Base-by-base conservation (phyloP, 768 basidiomycete genomes). In the Podaxis carcinomalis region DNA sequence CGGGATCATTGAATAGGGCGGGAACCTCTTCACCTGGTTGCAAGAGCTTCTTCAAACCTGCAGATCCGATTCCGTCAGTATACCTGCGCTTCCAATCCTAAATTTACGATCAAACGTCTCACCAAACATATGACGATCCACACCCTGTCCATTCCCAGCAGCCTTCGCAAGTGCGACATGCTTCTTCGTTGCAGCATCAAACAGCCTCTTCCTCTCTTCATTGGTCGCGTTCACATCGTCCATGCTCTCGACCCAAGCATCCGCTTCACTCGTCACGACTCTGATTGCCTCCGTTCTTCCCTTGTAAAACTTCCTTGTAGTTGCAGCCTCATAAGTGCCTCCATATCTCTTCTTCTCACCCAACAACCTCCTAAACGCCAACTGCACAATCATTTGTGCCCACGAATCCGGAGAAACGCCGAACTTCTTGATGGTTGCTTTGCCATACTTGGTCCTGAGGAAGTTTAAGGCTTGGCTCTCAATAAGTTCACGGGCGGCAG, bases 221-320 rank as follows among this genome's bases (percentile, higher is more conserved):
- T 63, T 68, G 14, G 66, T 68, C 42, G 78, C 75, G 11, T 57
- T 66, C 1, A 70, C 66, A 61, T 86, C 82, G 64, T 88, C 82
- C 91, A 94, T 94, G 60, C 84, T 85, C 53, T 67, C 70, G n/a
- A 85, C 87, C 82, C 89, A 98, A 11, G 80, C 83, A 67, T 92
- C 90, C 36, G 85, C 83, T 73, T 95, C 89, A 50, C 76, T 77
- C 11, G 84, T 88, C 13, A 93, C 88, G 53, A 93, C 88, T 4
- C 95, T 81, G 61, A 98, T 93, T n/a, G 92, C 88, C 75, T 98
- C 95, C 25, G 95, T 98, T 51, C 95, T 82, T 13, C 95, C 95
- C 69, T 94, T 91, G 74, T 82, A 81, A 74, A 90, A 97, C 70
- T 83, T 85, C 35, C 95, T 81, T n/a, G 93, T 95, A 63, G 91